These are phyloP conservation scores for Talaromyces adpressus DNA, from an alignment of 495 filamentous ascomycete species.

Conservation along the genomic window DNA sequence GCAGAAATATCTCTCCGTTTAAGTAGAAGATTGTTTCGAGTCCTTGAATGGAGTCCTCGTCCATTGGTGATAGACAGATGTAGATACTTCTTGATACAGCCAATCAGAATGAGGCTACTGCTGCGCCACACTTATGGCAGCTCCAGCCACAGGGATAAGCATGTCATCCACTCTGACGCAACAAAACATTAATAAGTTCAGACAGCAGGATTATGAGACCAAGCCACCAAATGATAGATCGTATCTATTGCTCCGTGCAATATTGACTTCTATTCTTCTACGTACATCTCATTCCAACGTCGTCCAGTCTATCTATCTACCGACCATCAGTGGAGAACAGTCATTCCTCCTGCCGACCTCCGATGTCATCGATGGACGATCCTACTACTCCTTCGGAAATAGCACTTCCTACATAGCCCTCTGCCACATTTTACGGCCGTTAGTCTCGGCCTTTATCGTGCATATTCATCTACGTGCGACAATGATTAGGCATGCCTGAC, in stretches of 20 bases:
- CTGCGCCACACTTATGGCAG: background rate
- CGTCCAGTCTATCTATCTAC: background rate
- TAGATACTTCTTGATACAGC: background rate
- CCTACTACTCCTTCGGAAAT: too few relatives aligned
- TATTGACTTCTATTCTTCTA: background rate
- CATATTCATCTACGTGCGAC: background rate
- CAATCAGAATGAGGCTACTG: background rate
- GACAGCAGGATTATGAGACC: background rate
- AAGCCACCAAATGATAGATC: background rate
- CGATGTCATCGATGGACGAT: constrained; percentile 3
- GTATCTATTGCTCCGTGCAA: too few relatives aligned
- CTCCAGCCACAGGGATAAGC: background rate
- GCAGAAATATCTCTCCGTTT: too few relatives aligned
- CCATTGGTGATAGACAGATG: too few relatives aligned
- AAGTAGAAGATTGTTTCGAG: too few relatives aligned
- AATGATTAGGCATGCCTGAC: background rate
- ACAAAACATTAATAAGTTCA: background rate
- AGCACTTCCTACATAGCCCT: too few relatives aligned
- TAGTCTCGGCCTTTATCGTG: background rate
- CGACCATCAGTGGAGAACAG: background rate
- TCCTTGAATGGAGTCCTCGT: too few relatives aligned
- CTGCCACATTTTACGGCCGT: background rate
- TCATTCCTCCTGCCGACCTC: background rate
- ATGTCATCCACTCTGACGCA: background rate
- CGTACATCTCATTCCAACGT: background rate